A percentile compares a stretch with the other conserved stretches of the same genome.
Conservation (phyloP, 2,329 filamentous ascomycete genomes). For the Akanthomyces uredinophilus region DNA sequence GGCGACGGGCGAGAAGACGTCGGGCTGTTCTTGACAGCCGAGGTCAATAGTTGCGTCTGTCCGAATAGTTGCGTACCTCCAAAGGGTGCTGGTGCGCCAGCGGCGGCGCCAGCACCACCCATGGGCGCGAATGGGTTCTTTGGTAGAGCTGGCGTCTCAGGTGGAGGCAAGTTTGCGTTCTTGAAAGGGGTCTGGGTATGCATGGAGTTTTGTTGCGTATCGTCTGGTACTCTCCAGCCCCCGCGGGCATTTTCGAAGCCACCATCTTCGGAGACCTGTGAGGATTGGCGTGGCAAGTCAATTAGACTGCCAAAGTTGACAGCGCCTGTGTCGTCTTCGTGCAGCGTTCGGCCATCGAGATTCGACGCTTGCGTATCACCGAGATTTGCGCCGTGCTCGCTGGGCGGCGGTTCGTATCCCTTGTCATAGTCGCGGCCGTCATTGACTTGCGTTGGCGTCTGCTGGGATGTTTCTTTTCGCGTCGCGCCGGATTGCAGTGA, state of each 20-base stretch:
- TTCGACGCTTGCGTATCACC: slow-evolving; percentile 23
- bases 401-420: slow-evolving; percentile 28
- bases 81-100: slow-evolving; percentile 31
- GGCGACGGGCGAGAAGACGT: slow-evolving; percentile 56
- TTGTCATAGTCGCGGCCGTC: slow-evolving; percentile 51
- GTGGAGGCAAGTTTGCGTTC: slow-evolving; percentile 21
- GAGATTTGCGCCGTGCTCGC: slow-evolving; percentile 24
- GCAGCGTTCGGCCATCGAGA: slow-evolving; percentile 33
- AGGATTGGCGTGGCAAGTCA: slow-evolving; percentile 32
- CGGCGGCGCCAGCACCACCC: slow-evolving; percentile 22
- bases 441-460: slow-evolving; percentile 53
- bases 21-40: slow-evolving; percentile 47
- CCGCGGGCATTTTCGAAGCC: slow-evolving; percentile 35
- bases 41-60: slow-evolving; percentile 48
- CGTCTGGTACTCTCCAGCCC: slow-evolving; percentile 33
- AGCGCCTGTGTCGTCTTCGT: slow-evolving; percentile 46
- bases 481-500: slow-evolving; percentile 8
- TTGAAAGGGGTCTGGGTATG: slow-evolving; percentile 29
- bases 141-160: slow-evolving; percentile 46
- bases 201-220: slow-evolving; percentile 28
- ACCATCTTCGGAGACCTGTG: slow-evolving; percentile 38
- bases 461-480: slow-evolving; percentile 40
- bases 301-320: slow-evolving; percentile 40
- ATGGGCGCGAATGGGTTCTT: slow-evolving; percentile 41
- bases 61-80: slow-evolving; percentile 47